Percentiles rank a stretch among this genome's conserved stretches.
phyloP scores from a whole-genome alignment of 257 asterid species.

The Solanum virginianum region DNA sequence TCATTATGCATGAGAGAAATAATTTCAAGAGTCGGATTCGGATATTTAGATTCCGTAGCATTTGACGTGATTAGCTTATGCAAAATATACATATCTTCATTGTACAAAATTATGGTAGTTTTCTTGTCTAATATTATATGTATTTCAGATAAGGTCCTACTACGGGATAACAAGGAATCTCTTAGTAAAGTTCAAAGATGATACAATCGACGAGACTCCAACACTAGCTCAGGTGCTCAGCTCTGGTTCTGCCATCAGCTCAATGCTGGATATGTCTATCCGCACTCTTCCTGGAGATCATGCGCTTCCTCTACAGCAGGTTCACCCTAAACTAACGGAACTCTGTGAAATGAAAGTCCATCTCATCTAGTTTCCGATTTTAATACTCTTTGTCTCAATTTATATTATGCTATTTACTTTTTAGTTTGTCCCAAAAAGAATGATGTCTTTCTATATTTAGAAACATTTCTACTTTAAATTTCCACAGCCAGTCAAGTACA shows the following conservation, averaged over 20 bases:
- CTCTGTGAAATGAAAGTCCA: background rate
- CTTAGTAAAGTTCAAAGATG: conserved; percentile 83
- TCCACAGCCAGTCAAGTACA: background rate
- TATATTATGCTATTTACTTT: background rate
- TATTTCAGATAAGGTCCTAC: conserved; percentile 71
- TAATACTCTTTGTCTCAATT: background rate
- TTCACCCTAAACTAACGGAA: conserved; percentile 2
- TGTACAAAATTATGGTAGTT: background rate
- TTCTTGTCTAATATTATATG: background rate
- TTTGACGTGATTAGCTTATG: background rate
- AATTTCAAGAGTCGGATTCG: background rate
- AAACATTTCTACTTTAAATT: too few species aligned
- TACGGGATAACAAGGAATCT: conserved; percentile 88
- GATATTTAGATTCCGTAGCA: background rate
- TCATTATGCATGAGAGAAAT: background rate
- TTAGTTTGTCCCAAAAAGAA: background rate
- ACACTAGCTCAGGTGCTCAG: conserved; percentile 82
- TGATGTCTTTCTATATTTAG: background rate
- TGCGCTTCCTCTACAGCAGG: conserved; percentile 92
- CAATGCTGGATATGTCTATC: conserved; percentile 89
- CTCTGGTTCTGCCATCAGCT: conserved; percentile 81
- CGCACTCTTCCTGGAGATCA: conserved; percentile 90
- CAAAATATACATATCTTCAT: background rate
- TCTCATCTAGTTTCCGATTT: background rate
- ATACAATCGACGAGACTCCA: conserved; percentile 81